Evolutionary conservation across 2,329 filamentous ascomycete species (phyloP).

Genomic region (Ceratocystis albifundus): DNA sequence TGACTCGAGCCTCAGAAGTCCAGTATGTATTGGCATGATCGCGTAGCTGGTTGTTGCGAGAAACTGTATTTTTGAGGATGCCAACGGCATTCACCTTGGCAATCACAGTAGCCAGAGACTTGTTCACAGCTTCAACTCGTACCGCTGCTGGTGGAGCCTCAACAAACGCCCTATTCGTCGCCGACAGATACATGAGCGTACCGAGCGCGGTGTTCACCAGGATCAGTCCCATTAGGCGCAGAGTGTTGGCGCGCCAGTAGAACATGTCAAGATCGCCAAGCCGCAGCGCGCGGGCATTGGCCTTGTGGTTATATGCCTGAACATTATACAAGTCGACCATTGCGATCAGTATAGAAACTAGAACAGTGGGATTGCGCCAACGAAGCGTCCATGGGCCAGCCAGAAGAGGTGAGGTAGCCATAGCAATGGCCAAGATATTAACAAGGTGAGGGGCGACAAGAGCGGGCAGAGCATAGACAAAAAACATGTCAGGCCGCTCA

Average conservation of each 20-base stretch:
- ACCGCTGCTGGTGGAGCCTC: slow-evolving; percentile 49
- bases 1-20: slow-evolving; percentile 61
- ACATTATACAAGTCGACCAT: slow-evolving; percentile 55
- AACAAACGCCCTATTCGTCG: slow-evolving; percentile 68
- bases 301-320: slow-evolving; percentile 51
- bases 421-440: slow-evolving; percentile 60
- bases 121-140: slow-evolving; percentile 50
- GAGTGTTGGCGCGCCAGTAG: slow-evolving; percentile 55
- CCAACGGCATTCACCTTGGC: slow-evolving; percentile 60
- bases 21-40: slow-evolving; percentile 61
- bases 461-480: slow-evolving; percentile 68
- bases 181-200: slow-evolving; percentile 58
- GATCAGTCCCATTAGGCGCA: slow-evolving; percentile 54
- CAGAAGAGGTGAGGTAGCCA: slow-evolving; percentile 59
- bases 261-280: slow-evolving; percentile 56
- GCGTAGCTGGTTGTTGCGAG: slow-evolving; percentile 61
- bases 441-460: slow-evolving; percentile 66
- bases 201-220: slow-evolving; percentile 53
- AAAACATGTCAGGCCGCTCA: slow-evolving; percentile 58
- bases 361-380: slow-evolving; percentile 61
- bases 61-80: slow-evolving; percentile 67
- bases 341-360: slow-evolving; percentile 48
- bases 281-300: slow-evolving; percentile 51
- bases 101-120: slow-evolving; percentile 47
- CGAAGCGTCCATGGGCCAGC: slow-evolving; percentile 50